Evolutionary conservation across 805 yeast genomes (phyloP).

Genomic region (Wickerhamiella lipophila): DNA sequence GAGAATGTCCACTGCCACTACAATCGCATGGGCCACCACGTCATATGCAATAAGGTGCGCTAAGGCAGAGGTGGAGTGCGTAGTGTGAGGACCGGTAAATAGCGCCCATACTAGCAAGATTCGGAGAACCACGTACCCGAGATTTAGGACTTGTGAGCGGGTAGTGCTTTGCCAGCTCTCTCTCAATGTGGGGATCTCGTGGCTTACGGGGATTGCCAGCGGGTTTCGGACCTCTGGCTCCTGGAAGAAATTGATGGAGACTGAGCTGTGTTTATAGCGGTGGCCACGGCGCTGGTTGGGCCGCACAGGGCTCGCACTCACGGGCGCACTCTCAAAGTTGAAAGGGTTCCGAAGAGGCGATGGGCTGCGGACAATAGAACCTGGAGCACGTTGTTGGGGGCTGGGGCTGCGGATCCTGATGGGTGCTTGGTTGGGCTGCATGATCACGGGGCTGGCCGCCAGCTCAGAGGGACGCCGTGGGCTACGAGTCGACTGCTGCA

Average conservation of each 20-base stretch:
- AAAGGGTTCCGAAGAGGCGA: conserved; percentile 35
- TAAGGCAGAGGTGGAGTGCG: conserved; percentile 42
- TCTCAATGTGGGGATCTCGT: conserved; percentile 55
- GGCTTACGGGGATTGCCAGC: conserved; percentile 44
- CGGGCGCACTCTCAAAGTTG: conserved; percentile 46
- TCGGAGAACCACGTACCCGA: conserved; percentile 51
- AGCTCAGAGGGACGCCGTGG: not conserved
- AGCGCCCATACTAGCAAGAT: conserved; percentile 40
- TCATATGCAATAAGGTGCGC: conserved; percentile 85
- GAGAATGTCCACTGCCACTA: conserved; percentile 63
- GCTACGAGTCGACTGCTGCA: not conserved
- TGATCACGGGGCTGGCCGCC: not conserved
- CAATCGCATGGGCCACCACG: conserved; percentile 58
- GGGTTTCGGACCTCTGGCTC: conserved; percentile 74
- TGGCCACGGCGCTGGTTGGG: conserved; percentile 67
- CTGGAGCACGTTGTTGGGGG: conserved; percentile 5
- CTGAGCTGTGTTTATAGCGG: conserved; percentile 89
- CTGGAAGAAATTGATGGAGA: conserved; percentile 88
- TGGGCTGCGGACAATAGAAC: conserved; percentile 3
- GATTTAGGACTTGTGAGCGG: conserved; percentile 42
- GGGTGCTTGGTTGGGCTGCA: not conserved
- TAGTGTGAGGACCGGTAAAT: conserved; percentile 30
- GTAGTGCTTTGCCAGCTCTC: conserved; percentile 55
- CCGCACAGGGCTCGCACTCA: conserved; percentile 20
- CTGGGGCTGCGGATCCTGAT: not conserved